Evolutionary conservation across 345 rosid species (phyloP), one percentile per base, ranked within the genome.

Genomic region (Jatropha curcas): DNA sequence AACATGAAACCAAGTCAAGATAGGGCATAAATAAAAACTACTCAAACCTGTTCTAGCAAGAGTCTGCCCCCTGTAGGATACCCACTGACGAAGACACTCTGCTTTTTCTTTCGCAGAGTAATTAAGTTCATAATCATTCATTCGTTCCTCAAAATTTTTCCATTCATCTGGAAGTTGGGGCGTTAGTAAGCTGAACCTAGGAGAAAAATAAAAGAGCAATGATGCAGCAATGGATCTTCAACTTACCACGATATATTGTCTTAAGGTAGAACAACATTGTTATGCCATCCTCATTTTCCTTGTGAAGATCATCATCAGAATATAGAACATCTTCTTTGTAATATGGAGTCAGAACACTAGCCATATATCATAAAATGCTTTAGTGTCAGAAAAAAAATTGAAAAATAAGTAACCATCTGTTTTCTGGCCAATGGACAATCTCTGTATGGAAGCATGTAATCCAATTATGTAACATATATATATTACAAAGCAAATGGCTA

Each of bases 231-330:
- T 9, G 19, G 31, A 70, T 68, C 63, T 45, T 22, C 79, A 73
- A 73, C 84, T 87, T 74, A 92, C 99, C 99, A 11, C 94, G 97
- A 78, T 93, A 93, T 79, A 95, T 95, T 60, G 77, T 95, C 87
- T 88, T 87, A 17, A 95, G 84, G 84, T 95, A 93, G 78, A 95
- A 95, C 84, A 87, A 39, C 70, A 57, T 86, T 31, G 98, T 37
- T 64, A 93, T 88, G 33, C 99, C 99, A 82, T 95, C 99, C 80
- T 95, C 99, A 66, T 95, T 95, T 87, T 92, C 91, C 84, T 73
- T 66, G 10, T 86, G 70, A 80, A 92, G 92, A 48, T 95, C 99
- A 0, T 95, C 97, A 39, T 81, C 84, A 27, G 98, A 95, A 78
- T 92, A 93, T 20, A 95, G 89, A 71, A 95, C 97, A 70, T 83